Conservation (phyloP, 1,284 basidiomycete species). For the Ganoderma lucidum region DNA sequence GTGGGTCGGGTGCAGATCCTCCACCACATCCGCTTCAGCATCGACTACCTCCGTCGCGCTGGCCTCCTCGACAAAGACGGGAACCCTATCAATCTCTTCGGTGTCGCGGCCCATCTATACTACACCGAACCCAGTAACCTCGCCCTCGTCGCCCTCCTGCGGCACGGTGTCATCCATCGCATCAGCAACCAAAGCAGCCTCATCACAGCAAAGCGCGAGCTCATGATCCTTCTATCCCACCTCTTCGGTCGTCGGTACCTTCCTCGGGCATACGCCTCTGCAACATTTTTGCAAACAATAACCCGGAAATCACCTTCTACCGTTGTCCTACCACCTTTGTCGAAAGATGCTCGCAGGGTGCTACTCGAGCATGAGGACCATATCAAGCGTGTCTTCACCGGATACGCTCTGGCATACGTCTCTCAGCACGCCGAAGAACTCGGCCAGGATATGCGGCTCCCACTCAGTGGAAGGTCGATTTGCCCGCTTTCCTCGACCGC, state of each 20-base stretch:
- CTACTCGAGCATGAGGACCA: conserved; percentile 58
- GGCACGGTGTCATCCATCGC: conserved; percentile 62
- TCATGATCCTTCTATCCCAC: conserved; percentile 63
- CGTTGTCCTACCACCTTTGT: conserved; percentile 62
- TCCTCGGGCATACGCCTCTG: conserved; percentile 50
- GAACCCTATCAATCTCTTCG: conserved; percentile 65
- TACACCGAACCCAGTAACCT: conserved; percentile 76
- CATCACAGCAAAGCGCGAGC: conserved; percentile 53
- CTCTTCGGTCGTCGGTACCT: conserved; percentile 67
- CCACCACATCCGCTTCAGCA: conserved; percentile 74
- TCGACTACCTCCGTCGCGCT: conserved; percentile 70
- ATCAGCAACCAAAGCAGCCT: conserved; percentile 54
- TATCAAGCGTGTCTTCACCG: conserved; percentile 58
- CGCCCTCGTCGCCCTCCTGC: conserved; percentile 65
- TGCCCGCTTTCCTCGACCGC: conserved; percentile 18
- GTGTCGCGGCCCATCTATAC: conserved; percentile 64
- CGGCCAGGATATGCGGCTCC: conserved; percentile 52
- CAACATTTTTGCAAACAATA: conserved; percentile 46
- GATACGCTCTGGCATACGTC: conserved; percentile 61
- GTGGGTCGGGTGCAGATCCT: conserved; percentile 61
- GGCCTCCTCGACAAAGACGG: conserved; percentile 61
- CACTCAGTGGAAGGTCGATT: conserved; percentile 50
- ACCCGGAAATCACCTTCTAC: conserved; percentile 59
- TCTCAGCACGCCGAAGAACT: conserved; percentile 46
- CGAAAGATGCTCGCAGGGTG: conserved; percentile 46